Evolutionary conservation across 306 rosid genomes (phyloP).

Genomic region (Malus sylvestris): DNA sequence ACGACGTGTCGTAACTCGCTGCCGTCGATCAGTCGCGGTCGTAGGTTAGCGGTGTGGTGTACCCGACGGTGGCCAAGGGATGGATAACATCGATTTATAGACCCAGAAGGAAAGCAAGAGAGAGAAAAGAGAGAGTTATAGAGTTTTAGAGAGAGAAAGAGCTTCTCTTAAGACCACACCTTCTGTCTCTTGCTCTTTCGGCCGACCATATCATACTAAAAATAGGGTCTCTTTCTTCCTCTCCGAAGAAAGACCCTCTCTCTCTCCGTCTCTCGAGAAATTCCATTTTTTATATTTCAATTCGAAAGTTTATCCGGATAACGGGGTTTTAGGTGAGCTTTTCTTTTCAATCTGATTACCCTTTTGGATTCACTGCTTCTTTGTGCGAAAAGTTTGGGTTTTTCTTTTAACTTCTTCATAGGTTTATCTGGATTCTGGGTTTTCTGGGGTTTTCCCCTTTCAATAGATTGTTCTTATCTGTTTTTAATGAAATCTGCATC

Average conservation of each 20-base stretch:
- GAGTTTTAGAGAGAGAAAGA: background rate
- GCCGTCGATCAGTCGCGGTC: background rate
- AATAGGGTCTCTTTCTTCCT: slow-evolving; percentile 16
- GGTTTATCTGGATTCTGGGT: background rate
- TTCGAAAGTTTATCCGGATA: slow-evolving; percentile 2
- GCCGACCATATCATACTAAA: slow-evolving; percentile 20
- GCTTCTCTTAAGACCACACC: slow-evolving; percentile 33
- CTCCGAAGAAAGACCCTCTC: slow-evolving; percentile 15
- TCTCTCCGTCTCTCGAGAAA: background rate
- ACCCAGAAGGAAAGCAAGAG: background rate
- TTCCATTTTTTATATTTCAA: background rate
- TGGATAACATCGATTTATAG: background rate
- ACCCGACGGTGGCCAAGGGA: background rate
- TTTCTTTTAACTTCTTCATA: background rate
- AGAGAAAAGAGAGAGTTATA: background rate
- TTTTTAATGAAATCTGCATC: background rate
- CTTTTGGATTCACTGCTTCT: background rate
- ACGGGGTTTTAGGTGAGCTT: slow-evolving; percentile 13
- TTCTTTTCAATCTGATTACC: background rate
- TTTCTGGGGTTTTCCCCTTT: background rate
- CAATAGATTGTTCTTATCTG: background rate
- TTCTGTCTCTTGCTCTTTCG: slow-evolving; percentile 16
- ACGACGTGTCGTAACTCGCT: background rate
- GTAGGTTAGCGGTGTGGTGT: background rate
- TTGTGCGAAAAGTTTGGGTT: slow-evolving; percentile 1